A percentile compares a stretch with the other conserved stretches of the same genome.
Evolutionary conservation across 768 basidiomycete genomes (phyloP).

Genomic region (Stropharia rugosoannulata): DNA sequence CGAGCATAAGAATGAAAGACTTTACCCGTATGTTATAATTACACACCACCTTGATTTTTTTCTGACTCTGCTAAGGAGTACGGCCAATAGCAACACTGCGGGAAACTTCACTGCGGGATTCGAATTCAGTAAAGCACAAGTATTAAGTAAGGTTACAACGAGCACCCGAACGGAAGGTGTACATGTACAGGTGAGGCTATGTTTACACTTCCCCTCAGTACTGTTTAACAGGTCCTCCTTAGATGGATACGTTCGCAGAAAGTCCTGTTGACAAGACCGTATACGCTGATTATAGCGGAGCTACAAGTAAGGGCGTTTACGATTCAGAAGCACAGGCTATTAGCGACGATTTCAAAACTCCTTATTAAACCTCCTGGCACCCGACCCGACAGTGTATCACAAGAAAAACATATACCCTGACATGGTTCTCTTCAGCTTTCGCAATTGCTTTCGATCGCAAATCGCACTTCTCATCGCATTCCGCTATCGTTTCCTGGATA

Average conservation of each 20-base stretch:
- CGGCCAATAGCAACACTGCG: slow-evolving; percentile 65
- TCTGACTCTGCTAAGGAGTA: slow-evolving; percentile 23
- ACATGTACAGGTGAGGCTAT: slow-evolving; percentile 53
- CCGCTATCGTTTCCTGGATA: slow-evolving; percentile 8
- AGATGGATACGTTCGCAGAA: slow-evolving; percentile 67
- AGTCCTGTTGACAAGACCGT: slow-evolving; percentile 39
- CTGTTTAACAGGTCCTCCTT: slow-evolving; percentile 5
- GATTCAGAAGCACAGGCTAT: slow-evolving; percentile 63
- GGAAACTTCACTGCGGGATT: slow-evolving; percentile 30
- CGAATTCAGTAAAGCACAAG: slow-evolving; percentile 24
- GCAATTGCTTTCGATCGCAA: neutral
- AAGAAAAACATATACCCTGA: slow-evolving; percentile 9
- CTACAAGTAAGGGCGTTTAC: slow-evolving; percentile 51
- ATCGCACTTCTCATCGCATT: neutral
- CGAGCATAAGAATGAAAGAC: slow-evolving; percentile 39
- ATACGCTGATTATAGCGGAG: slow-evolving; percentile 52
- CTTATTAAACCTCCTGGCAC: slow-evolving; percentile 29
- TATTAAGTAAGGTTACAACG: slow-evolving; percentile 31
- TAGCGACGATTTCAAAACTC: slow-evolving; percentile 63
- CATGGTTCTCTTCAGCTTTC: slow-evolving; percentile 6
- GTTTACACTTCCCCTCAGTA: neutral
- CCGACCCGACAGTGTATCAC: slow-evolving; percentile 9
- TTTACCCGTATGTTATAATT: slow-evolving; percentile 47
- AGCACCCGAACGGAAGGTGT: slow-evolving; percentile 46
- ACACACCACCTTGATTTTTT: neutral